Evolutionary conservation across 371 early-diverging fungal species (phyloP).

Genomic region (Mucor indicus): DNA sequence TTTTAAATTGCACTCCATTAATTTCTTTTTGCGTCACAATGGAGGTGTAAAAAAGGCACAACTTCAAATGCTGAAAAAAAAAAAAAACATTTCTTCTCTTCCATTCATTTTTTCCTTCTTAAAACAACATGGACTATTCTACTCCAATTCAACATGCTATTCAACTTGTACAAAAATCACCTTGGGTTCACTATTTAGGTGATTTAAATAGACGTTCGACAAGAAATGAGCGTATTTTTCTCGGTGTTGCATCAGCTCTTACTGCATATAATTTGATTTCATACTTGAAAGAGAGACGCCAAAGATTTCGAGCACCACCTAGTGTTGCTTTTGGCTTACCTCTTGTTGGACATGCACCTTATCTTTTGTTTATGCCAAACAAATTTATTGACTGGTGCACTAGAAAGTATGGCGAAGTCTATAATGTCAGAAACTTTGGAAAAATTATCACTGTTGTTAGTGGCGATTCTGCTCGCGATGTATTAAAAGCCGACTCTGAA

Average conservation of each 20-base stretch:
- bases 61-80: no score
- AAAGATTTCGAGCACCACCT: slow-evolving; percentile 28
- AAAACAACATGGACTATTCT: slow-evolving; percentile 11
- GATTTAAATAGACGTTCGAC: slow-evolving; percentile 21
- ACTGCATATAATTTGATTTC: slow-evolving; percentile 20
- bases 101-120: no score
- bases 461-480: slow-evolving; percentile 28
- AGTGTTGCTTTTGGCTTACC: slow-evolving; percentile 30
- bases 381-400: slow-evolving; percentile 37
- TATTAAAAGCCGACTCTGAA: slow-evolving; percentile 18
- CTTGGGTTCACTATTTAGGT: not conserved
- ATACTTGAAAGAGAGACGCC: slow-evolving; percentile 20
- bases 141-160: slow-evolving; percentile 14
- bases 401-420: slow-evolving; percentile 32
- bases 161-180: not conserved
- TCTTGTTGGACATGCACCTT: slow-evolving; percentile 30
- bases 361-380: slow-evolving; percentile 15
- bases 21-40: no score
- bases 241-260: slow-evolving; percentile 26
- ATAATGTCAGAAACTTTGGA: slow-evolving; percentile 20
- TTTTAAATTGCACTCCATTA: no score
- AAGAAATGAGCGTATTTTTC: slow-evolving; percentile 21
- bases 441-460: slow-evolving; percentile 20
- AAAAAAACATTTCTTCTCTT: no score
- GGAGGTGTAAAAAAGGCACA: no score